Evolutionary conservation across 148 eudicot genomes (phyloP), one percentile per base, ranked within the genome.

Genomic region (Chenopodium formosanum): DNA sequence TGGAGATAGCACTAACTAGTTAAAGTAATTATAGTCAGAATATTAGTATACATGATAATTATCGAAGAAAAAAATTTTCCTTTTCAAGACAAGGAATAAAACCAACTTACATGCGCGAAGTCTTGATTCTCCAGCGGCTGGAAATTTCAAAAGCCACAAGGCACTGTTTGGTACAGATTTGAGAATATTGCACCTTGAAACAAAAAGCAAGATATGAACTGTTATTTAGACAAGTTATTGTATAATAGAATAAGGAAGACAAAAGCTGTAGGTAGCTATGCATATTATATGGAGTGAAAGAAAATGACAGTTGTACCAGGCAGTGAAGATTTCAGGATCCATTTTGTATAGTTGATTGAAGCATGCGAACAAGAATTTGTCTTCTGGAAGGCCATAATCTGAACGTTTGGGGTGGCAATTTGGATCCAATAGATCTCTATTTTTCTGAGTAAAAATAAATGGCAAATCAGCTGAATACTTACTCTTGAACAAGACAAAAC

Each of bases 271-370:
- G 47, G 29, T 34, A 79, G n/a, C 23, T 7, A 64, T 20, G 80
- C 76, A 11, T 31, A 48, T 4, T 10, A n/a, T 72, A 79, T 20
- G 48, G 23, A 46, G 31, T 25, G 65, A 79, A 46, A 4, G 77
- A 76, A 65, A 4, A 67, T 29, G 47, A 47, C 2, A 44, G 11
- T 31, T 64, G 69, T 89, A 95, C 98, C 98, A 95, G 31, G 94
- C 89, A 22, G 82, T 86, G 80, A 95, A 85, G 73, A 95, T 92
- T 80, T 95, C 97, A 64, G 97, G 97, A 82, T 93, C 98, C 94
- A 95, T 95, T 86, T 95, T 95, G 87, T 95, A 93, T 79, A 95
- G 86, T 83, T 95, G 98, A 84, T 95, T 95, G 82, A 95, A 95
- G 83, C 97, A 95, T 31, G 94, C 98, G 87, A 95, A 95, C 80